Base-by-base conservation (phyloP, 1,139 yeast genomes). In the Suhomyces wounanorum region DNA sequence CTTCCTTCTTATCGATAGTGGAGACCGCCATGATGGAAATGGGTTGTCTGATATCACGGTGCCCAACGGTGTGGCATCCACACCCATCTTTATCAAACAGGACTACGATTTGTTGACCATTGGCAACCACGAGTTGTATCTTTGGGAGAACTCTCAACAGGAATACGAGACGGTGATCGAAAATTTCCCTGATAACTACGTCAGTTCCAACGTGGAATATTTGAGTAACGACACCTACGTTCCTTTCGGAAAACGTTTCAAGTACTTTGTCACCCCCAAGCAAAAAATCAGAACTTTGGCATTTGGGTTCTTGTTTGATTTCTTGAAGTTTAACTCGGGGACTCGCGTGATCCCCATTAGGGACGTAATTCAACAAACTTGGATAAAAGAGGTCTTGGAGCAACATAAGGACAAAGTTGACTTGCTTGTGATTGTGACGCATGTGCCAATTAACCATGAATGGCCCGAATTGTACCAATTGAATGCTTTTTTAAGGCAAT, bases 1-100 rank as follows among this genome's bases (percentile, higher is more conserved):
- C 62, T 64, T 94, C 30, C 59, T 94, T 8, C 60, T 91, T 1
- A 79, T 94, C 1, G 99, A 94, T 64, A 83, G 95, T 1, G 99
- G 99, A 8, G 99, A 94, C 68, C 83, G 90, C 54, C 96, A 89
- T 59, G 98, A 94, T 66, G 99, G 99, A 1, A 91, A 90, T 63
- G 99, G 98, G 0, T 68, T 86, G 21, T 80, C 91, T 43, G 98
- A 92, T 68, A 85, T 87, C 10, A 86, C 96, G 0, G 55, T 45
- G 3, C 89, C 92, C 1, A 85, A 85, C 60, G 98, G 97, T 0
- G 62, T 72, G 11, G 66, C 77, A 28, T 80, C 94, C 1, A 79
- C 84, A 36, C 77, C 80, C 1, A 76, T 90, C 0, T 91, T 91
- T 65, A 78, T 78, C 55, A 71, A 79, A 56, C 82, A 81, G 52